phyloP scores from a whole-genome alignment of 805 yeast genomes.

The Kurtzmaniella cleridarum region DNA sequence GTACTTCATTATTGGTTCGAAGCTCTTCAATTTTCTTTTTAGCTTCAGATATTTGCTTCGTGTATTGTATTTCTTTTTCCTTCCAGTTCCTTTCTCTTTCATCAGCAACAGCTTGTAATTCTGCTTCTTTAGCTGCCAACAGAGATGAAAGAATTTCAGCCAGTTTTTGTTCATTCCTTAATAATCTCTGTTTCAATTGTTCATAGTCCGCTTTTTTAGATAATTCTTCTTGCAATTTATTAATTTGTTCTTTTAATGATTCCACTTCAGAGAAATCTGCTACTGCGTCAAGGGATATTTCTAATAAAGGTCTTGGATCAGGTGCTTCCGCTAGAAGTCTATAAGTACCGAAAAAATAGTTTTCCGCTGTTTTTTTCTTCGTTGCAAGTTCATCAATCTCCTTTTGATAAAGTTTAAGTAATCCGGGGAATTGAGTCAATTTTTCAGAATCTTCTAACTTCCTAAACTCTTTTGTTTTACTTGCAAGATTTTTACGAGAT shows the following conservation, averaged over 20 bases:
- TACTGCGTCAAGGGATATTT: conserved; percentile 62
- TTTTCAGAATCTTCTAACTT: conserved; percentile 66
- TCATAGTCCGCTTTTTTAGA: conserved; percentile 74
- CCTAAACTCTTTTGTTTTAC: conserved; percentile 80
- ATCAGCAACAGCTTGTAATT: conserved; percentile 58
- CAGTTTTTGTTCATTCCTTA: conserved; percentile 55
- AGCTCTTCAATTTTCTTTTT: conserved; percentile 58
- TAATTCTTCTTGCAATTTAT: conserved; percentile 50
- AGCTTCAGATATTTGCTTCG: conserved; percentile 46
- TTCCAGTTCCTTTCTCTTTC: conserved; percentile 72
- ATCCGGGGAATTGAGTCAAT: conserved; percentile 55
- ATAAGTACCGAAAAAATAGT: conserved; percentile 68
- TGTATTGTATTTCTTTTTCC: conserved; percentile 47
- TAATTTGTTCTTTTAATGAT: conserved; percentile 45
- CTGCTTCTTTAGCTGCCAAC: conserved; percentile 68
- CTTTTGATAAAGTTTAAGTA: conserved; percentile 74
- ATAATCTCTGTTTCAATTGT: conserved; percentile 56
- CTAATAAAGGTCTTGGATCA: conserved; percentile 81
- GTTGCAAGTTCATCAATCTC: conserved; percentile 82
- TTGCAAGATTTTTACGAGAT: conserved; percentile 71
- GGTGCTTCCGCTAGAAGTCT: conserved; percentile 82
- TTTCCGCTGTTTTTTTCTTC: conserved; percentile 70
- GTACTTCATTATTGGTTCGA: conserved; percentile 58
- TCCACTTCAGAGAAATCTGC: conserved; percentile 49
- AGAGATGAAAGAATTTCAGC: conserved; percentile 50